These are phyloP conservation scores for Primulina huaijiensis DNA, from an alignment of 257 asterid genomes.

Conservation along the genomic window DNA sequence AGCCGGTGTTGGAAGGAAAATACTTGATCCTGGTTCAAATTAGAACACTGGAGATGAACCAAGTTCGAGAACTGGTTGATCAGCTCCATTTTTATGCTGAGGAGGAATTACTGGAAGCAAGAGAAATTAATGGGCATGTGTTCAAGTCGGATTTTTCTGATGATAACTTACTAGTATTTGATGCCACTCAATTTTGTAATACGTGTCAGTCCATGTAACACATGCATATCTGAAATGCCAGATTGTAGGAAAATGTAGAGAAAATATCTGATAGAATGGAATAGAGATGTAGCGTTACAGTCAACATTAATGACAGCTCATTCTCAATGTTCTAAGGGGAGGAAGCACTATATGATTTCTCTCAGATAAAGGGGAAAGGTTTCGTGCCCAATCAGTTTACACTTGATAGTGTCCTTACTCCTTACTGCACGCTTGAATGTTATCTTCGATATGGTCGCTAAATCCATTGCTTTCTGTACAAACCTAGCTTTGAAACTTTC, in stretches of 20 bases:
- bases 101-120: background rate
- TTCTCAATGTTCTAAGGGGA: constrained; percentile 43
- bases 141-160: constrained; percentile 31
- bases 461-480: constrained; percentile 35
- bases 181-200: constrained; percentile 46
- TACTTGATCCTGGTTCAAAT: constrained; percentile 22
- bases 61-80: constrained; percentile 23
- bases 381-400: constrained; percentile 41
- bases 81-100: no score
- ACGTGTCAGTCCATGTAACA: constrained; percentile 50
- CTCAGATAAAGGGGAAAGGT: constrained; percentile 48
- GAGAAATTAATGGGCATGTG: constrained; percentile 40
- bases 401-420: constrained; percentile 39
- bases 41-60: constrained; percentile 20
- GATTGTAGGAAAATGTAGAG: constrained; percentile 37
- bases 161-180: constrained; percentile 30
- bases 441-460: constrained; percentile 47
- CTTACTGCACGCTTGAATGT: constrained; percentile 28
- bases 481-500: constrained; percentile 2
- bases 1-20: constrained; percentile 8
- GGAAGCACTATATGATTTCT: constrained; percentile 36
- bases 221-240: constrained; percentile 53
- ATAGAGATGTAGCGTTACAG: constrained; percentile 49
- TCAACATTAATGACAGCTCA: constrained; percentile 45
- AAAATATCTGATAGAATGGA: constrained; percentile 32